Conservation (phyloP, 495 filamentous ascomycete genomes). For the Recurvomyces mirabilis region DNA sequence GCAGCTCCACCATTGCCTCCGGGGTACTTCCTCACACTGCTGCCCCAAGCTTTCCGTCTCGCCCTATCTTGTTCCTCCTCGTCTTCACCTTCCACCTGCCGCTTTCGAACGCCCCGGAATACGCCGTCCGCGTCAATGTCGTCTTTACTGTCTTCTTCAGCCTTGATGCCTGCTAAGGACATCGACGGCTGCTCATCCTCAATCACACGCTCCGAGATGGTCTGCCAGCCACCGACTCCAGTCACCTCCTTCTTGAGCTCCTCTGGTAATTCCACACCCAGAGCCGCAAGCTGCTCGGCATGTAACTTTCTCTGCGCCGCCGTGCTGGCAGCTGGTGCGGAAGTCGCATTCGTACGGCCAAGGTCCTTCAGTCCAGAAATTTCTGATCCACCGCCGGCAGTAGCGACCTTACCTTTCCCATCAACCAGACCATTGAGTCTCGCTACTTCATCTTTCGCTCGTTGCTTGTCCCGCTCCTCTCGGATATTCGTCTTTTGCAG, state of each 20-base stretch:
- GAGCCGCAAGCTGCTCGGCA: slow-evolving; percentile 70
- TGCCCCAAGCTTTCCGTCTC: slow-evolving; percentile 63
- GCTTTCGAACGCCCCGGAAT: slow-evolving; percentile 57
- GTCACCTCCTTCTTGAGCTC: slow-evolving; percentile 70
- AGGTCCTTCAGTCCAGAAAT: slow-evolving; percentile 7
- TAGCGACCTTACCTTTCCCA: slow-evolving; percentile 15
- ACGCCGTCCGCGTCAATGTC: slow-evolving; percentile 30
- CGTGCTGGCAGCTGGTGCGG: slow-evolving; percentile 24
- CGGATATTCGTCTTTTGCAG: slow-evolving; percentile 72
- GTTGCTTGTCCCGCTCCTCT: slow-evolving; percentile 63
- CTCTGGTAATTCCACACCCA: slow-evolving; percentile 79
- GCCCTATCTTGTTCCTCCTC: slow-evolving; percentile 37
- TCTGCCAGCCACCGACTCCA: slow-evolving; percentile 83
- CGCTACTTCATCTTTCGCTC: slow-evolving; percentile 77
- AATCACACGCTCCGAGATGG: slow-evolving; percentile 46
- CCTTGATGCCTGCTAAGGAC: slow-evolving; percentile 16
- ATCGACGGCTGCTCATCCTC: slow-evolving; percentile 15
- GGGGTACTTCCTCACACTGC: slow-evolving; percentile 54
- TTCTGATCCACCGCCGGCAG: slow-evolving; percentile 1
- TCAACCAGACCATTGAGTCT: slow-evolving; percentile 68
- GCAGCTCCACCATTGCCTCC: slow-evolving; percentile 36
- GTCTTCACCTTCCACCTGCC: slow-evolving; percentile 41
- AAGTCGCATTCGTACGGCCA: slow-evolving; percentile 3
- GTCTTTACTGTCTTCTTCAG: slow-evolving; percentile 34
- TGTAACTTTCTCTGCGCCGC: slow-evolving; percentile 69